Evolutionary conservation across 1,139 yeast genomes (phyloP), one percentile per base, ranked within the genome.

Genomic region (Taphrina confusa): DNA sequence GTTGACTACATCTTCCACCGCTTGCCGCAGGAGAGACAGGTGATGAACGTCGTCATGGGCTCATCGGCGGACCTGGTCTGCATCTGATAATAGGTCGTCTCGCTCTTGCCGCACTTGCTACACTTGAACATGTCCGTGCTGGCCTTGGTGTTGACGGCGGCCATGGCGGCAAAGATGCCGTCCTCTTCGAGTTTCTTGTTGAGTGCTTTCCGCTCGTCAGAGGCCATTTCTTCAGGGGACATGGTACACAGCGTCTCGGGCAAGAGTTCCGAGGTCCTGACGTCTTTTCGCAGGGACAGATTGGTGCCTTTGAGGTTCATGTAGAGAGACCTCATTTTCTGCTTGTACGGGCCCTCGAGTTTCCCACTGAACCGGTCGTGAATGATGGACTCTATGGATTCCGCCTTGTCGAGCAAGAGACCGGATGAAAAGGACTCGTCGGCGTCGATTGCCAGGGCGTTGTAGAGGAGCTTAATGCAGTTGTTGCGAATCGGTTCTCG

Each of bases 21-120:
- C 31, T 42, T 42, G 31, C 47, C 47, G 47, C 47, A 42, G 14
- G 22, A 23, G 47, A 42, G 37, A 34, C 60, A 56, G 18, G 54
- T 91, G 77, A 97, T 92, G 72, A 92, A 92, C 1, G 98, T 92
- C 6, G 98, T 92, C 70, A 92, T 81, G 63, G 98, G 98, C 74
- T 92, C 98, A 82, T 92, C 98, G 25, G 98, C 98, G 62, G 96
- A 87, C 74, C 98, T 80, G 39, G 98, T 92, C 78, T 92, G 98
- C 87, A 92, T 82, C 76, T 92, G 98, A 74, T 90, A 92, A 73
- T 92, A 92, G 68, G 96, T 87, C 37, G 92, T 98, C 77, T 88
- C 89, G 78, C 91, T 89, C 72, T 90, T 92, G 75, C 91, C 92
- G 80, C 98, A 92, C 74, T 92, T 92, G 63, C 97, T 97, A 76